A percentile compares a stretch with the other conserved stretches of the same genome.
phyloP scores from a whole-genome alignment of 2,329 filamentous ascomycete genomes.

The Paraconiothyrium sp. region DNA sequence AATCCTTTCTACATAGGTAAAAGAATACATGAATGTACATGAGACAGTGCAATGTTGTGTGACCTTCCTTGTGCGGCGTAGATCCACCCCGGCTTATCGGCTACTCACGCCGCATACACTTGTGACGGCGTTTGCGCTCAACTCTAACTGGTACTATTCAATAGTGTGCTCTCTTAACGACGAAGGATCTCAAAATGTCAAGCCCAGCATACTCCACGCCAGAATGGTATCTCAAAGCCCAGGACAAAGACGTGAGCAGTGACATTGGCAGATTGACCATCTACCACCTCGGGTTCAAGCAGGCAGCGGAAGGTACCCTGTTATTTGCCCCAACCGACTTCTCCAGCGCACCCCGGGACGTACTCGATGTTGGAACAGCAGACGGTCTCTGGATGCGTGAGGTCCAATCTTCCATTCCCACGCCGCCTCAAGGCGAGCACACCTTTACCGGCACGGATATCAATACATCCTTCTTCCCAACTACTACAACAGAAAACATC shows the following conservation, averaged over 20 bases:
- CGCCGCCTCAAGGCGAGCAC: constrained; percentile 18
- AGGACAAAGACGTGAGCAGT: constrained; percentile 22
- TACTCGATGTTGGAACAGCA: constrained; percentile 22
- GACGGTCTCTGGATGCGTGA: constrained; percentile 26
- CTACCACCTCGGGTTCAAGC: constrained; percentile 23
- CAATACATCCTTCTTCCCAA: constrained; percentile 20
- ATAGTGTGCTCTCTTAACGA: not conserved
- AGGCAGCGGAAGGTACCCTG: constrained; percentile 19
- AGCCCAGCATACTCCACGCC: constrained; percentile 12
- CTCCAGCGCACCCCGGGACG: constrained; percentile 16
- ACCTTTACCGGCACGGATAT: constrained; percentile 21
- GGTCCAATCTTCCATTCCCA: constrained; percentile 17
- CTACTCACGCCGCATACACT: not conserved
- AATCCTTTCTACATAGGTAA: not conserved
- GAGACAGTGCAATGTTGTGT: not conserved
- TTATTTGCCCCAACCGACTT: constrained; percentile 21
- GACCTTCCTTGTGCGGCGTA: not conserved
- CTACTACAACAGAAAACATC: constrained; percentile 6
- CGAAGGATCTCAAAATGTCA: not conserved
- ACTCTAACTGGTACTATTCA: not conserved
- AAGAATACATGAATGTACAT: not conserved
- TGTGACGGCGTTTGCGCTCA: not conserved
- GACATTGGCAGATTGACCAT: constrained; percentile 23
- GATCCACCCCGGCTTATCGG: not conserved
- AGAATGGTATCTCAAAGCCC: constrained; percentile 20